Evolutionary conservation across 306 rosid genomes (phyloP), one percentile per base, ranked within the genome.

Genomic region (Mimosa bimucronata): DNA sequence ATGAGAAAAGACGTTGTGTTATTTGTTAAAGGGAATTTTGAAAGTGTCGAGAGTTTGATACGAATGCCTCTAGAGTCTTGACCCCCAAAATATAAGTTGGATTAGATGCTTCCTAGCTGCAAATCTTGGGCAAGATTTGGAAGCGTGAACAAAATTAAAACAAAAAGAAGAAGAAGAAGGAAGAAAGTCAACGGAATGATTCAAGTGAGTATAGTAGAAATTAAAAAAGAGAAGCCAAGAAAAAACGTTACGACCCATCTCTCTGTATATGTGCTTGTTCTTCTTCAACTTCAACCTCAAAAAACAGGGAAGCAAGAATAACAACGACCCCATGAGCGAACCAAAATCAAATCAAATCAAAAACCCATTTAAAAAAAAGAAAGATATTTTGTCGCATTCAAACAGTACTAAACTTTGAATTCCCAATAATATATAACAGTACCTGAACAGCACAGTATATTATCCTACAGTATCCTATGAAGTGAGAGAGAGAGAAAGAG

Each of bases 401-500:
- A 52, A 52, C 60, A 74, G 52, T 8, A 15, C 1, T 3, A 38
- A 38, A 21, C 52, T 57, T 74, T 52, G 46, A 10, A 66, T 66
- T 31, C 45, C 45, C 6, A 11, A 42, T 0, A 19, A 19, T 10
- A 19, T 42, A 21, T 5, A 14, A 69, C 55, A 69, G 21, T 74
- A 83, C 83, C 86, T 74, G 74, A 7, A 44, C 50, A 44, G 16
- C 3, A 45, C 74, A 79, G 62, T 11, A 26, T 66, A 26, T 66
- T n/a, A n/a, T 58, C 68, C 69, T 74, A 53, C 62, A 21, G 18
- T 28, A 42, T 65, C 31, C 30, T 34, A 38, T 29, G 71, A 66
- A 37, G 64, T 29, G 10, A 70, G 53, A 42, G 74, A 42, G 29
- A 40, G 34, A 41, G 52, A 4, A n/a, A n/a, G n/a, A n/a, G n/a